Evolutionary conservation across 192 early-diverging fungal species (phyloP), one percentile per base, ranked within the genome.

Genomic region (Coemansia sp.): DNA sequence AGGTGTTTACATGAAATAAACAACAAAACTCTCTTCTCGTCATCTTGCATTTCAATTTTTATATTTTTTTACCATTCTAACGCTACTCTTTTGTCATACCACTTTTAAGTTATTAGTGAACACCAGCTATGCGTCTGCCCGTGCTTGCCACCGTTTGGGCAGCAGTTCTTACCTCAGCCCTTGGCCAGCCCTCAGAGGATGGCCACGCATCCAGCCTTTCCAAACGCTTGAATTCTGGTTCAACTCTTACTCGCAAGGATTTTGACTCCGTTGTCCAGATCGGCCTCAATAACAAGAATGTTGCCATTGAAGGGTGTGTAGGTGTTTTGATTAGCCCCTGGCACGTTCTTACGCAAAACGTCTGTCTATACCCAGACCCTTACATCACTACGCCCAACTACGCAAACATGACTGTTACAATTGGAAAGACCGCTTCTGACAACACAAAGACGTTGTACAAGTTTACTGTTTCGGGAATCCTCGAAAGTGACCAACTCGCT

Each of bases 311-410:
- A 6, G 67, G 67, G 24, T 69, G 67, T 29, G 61, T 59, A 6
- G 67, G 67, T 35, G 67, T 69, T 11, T 48, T 69, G 7, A 69
- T 69, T 40, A 60, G 59, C 6, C 59, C 67, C 6, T 62, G 61
- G 33, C 61, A 40, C 37, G 59, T 69, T 33, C 67, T 69, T n/a
- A 69, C 67, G 0, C 54, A 57, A 17, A 34, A 34, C 17, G 54
- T 33, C 33, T 57, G 54, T 16, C 10, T 57, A 6, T 31, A 35
- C 9, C 59, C 60, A 3, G 54, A 34, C 5, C 61, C 59, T 7
- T 9, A 53, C 1, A 37, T 6, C 44, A 39, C 14, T 14, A 33
- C 40, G 35, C 14, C 59, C 7, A 27, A 50, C 24, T 40, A n/a
- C 35, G 24, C 46, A 4, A 29, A 33, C 19, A 50, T 16, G 9